Base-by-base conservation (phyloP, 305 asterid genomes). In the Fraxinus greggii region DNA sequence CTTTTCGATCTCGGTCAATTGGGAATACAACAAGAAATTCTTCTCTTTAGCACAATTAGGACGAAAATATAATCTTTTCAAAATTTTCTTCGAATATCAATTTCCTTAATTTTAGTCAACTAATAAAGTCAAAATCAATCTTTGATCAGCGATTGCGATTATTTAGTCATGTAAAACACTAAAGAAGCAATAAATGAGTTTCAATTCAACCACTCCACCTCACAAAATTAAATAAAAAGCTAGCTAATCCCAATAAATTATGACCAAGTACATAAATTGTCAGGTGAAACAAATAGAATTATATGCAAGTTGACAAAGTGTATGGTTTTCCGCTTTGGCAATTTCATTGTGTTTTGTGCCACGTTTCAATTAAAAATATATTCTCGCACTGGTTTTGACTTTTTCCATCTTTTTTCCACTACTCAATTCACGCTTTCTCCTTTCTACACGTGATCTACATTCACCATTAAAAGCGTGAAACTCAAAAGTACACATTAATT, bases 201-300 rank as follows among this genome's bases (percentile, higher is more conserved):
- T 42, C 92, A 92, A 91, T 88, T 42, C 92, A 92, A 91, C 97
- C 83, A 92, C 92, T 88, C 89, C 94, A 88, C 87, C 89, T 29
- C 75, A 72, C 89, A 70, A 72, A 82, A 88, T 80, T 89, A 77
- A 90, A 89, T 89, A 86, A 82, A 17, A 15, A 82, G 77, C 82
- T 87, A 82, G 75, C 83, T 85, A 81, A 81, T 81, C 82, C 31
- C 72, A 59, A 61, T 85, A 83, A 79, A 78, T 84, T 33, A 73
- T 26, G 59, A 28, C 26, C 72, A 82, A 26, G 28, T 80, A 48
- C 74, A 31, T 21, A 75, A 38, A 24, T 48, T 1, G 80, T 77
- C 42, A 73, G 72, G 76, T 19, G 15, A 48, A 61, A 72, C 76
- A 75, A n/a, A 63, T 29, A 31, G 26, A 26, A 42, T 76, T 48